Percentiles rank a stretch among this genome's conserved stretches.
Evolutionary conservation across 805 yeast species (phyloP).

Genomic region (Spencermartinsiella europaea): DNA sequence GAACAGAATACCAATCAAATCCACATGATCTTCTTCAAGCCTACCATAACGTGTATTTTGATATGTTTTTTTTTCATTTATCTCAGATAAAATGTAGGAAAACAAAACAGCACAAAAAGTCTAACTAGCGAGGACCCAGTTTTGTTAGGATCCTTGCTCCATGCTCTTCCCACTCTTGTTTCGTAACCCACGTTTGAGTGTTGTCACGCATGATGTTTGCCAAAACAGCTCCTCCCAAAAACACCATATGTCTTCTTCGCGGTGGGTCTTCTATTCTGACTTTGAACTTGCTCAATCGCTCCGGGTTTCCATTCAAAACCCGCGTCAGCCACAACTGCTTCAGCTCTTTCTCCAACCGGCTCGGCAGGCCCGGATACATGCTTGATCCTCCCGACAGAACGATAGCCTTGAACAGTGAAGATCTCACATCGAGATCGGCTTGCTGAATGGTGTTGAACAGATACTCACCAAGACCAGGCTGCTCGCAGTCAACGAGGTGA

Average conservation of each 20-base stretch:
- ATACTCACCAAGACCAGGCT: conserved; percentile 92
- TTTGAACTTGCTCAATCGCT: conserved; percentile 79
- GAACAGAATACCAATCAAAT: no score
- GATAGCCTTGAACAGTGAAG: conserved; percentile 83
- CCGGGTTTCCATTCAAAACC: conserved; percentile 81
- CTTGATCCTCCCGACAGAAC: conserved; percentile 97
- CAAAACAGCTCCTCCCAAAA: conserved; percentile 96
- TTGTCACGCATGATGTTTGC: conserved; percentile 98
- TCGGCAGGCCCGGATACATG: conserved; percentile 98
- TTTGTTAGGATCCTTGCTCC: conserved; percentile 81
- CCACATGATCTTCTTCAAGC: no score
- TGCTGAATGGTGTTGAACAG: conserved; percentile 88
- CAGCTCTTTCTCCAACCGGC: conserved; percentile 89
- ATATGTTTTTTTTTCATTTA: no score
- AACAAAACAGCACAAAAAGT: no score
- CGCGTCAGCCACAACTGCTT: conserved; percentile 93
- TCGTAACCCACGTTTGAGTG: conserved; percentile 96
- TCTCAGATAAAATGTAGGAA: no score
- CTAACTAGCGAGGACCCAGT: conserved; percentile 89
- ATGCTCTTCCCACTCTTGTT: conserved; percentile 96
- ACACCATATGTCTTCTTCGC: conserved; percentile 97
- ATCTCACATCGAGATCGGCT: conserved; percentile 90
- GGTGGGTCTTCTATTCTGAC: conserved; percentile 98
- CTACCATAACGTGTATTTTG: no score
- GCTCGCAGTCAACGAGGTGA: conserved; percentile 88